These are phyloP conservation scores for Macrophomina phaseolina DNA, from an alignment of 2,329 filamentous ascomycete species.

Conservation along the genomic window DNA sequence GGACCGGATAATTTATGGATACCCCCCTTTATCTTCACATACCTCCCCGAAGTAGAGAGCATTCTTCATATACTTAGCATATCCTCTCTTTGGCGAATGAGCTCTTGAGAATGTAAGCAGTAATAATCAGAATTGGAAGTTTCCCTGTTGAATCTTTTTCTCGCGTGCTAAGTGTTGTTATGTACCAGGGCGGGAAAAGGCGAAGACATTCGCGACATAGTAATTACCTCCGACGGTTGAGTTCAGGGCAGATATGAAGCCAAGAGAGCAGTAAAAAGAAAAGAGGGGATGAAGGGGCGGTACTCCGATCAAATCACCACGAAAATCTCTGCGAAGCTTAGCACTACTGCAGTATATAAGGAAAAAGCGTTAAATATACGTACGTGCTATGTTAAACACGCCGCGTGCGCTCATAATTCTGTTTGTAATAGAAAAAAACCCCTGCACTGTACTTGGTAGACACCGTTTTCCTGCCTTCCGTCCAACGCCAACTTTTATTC, in stretches of 20 bases:
- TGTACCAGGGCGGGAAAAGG: too few species aligned
- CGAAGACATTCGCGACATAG: too few species aligned
- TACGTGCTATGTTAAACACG: background rate
- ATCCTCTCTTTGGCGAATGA: too few species aligned
- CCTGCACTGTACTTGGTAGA: slow-evolving; percentile 1
- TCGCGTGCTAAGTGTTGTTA: too few species aligned
- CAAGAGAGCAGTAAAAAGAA: too few species aligned
- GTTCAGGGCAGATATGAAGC: too few species aligned
- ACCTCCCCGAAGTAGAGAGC: too few species aligned
- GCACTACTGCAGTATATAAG: background rate
- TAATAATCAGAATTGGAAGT: slow-evolving; percentile 1
- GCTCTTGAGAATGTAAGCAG: background rate
- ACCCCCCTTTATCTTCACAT: slow-evolving; percentile 5
- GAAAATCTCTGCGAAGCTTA: slow-evolving; percentile 4
- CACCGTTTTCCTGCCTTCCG: slow-evolving; percentile 1
- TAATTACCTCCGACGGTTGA: too few species aligned
- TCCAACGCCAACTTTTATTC: slow-evolving; percentile 27
- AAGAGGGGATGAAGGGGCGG: too few species aligned
- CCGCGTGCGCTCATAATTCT: slow-evolving; percentile 2
- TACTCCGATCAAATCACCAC: background rate
- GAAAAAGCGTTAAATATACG: background rate
- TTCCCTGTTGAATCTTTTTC: too few species aligned
- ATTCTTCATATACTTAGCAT: background rate
- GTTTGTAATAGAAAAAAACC: background rate
- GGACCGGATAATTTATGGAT: slow-evolving; percentile 12